Base-by-base conservation (phyloP, 352 stramenopile genomes). In the Globisporangium okanoganense region DNA sequence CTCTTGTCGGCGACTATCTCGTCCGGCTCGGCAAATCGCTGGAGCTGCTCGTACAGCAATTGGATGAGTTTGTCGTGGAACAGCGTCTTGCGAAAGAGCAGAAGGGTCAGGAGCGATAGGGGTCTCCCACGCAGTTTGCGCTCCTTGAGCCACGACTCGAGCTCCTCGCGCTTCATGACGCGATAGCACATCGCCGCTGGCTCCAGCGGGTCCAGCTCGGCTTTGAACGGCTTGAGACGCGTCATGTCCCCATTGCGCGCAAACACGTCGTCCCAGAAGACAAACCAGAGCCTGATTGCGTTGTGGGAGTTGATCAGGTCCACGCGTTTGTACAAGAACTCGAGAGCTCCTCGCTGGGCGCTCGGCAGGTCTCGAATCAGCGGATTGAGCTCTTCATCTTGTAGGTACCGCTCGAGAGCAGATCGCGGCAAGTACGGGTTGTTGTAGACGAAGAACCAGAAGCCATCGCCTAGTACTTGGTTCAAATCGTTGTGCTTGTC, bases 401-500 rank as follows among this genome's bases (percentile, higher is more conserved):
- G 58, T 20, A 81, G 50, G 56, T 85, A 75, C 16, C 44, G 29
- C 33, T 67, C 62, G 5, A 85, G 61, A 12, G 65, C 45, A 1
- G 56, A 10, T 0, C 70, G 60, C 10, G 61, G 56, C 8, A 81
- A n/a, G 8, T 41, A 36, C 13, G 67, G 47, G 27, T 81, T 74
- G 25, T 76, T 76, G 56, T 73, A 82, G 10, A 85, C 69, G 50
- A 78, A 77, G 35, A 67, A 79, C 72, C 72, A 85, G n/a, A 85
- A 82, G 0, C 56, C 71, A 27, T 80, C 71, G 40, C 64, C 72
- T 0, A 82, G 71, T 8, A 70, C 68, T 7, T 55, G 25, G 22
- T 80, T 78, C 0, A 65, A 67, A 20, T 53, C 9, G 5, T 3
- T 16, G 24, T 77, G 61, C 22, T 69, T 67, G 0, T 63, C 36